Percentiles rank a stretch among this genome's conserved stretches.
Evolutionary conservation across 495 filamentous ascomycete genomes (phyloP).

Genomic region (Aspergillus nanangensis): DNA sequence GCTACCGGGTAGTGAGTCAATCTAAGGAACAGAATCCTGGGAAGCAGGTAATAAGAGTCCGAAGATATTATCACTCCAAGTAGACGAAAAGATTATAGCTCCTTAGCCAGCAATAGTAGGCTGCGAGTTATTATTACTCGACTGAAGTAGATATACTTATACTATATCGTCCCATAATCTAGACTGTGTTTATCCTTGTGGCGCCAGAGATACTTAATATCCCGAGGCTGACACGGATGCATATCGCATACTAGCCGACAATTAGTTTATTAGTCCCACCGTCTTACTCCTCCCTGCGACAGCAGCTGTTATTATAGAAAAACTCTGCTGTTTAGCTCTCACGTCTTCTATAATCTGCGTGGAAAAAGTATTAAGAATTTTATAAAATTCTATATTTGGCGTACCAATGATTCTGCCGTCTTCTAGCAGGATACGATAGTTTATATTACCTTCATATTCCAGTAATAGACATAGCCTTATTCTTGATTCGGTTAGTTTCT

Average conservation of each 20-base stretch:
- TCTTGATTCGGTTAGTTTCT: neutral
- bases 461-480: neutral
- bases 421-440: neutral
- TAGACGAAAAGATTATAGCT: neutral
- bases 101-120: neutral
- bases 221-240: neutral
- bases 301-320: neutral
- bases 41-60: neutral
- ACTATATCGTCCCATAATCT: neutral
- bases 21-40: neutral
- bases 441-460: neutral
- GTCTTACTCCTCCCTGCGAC: neutral
- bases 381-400: neutral
- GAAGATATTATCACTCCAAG: neutral
- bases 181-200: neutral
- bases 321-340: neutral
- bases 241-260: neutral
- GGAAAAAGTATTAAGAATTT: neutral
- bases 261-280: neutral
- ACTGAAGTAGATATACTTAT: neutral
- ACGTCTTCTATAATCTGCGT: neutral
- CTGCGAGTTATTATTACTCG: neutral
- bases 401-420: neutral
- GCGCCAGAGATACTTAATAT: neutral
- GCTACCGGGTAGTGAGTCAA: neutral